Percentiles rank a stretch among this genome's conserved stretches.
These are phyloP conservation scores for Cardamine resedifolia DNA, from an alignment of 345 rosid species.

Conservation along the genomic window DNA sequence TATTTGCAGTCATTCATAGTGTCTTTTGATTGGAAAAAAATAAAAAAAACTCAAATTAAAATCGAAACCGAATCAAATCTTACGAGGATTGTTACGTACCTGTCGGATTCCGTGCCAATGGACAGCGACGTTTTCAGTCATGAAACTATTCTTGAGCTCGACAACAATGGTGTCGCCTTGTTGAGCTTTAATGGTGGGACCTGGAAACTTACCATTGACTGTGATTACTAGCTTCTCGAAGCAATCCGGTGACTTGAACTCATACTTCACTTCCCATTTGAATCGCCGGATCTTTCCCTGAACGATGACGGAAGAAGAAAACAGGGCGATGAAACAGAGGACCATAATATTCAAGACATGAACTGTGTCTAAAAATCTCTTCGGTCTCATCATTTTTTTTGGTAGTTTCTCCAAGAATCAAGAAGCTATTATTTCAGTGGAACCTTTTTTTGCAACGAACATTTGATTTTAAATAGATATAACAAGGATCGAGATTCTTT, in stretches of 20 bases:
- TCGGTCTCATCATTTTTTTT: slow-evolving; percentile 8
- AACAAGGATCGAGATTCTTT: slow-evolving; percentile 18
- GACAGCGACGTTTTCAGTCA: slow-evolving; percentile 59
- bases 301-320: slow-evolving; percentile 12
- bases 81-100: slow-evolving; percentile 12
- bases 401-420: not conserved
- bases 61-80: not conserved
- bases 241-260: slow-evolving; percentile 66
- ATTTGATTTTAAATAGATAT: not conserved
- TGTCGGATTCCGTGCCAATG: slow-evolving; percentile 91
- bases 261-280: slow-evolving; percentile 72
- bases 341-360: slow-evolving; percentile 5
- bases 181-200: slow-evolving; percentile 60
- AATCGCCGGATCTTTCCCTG: slow-evolving; percentile 46
- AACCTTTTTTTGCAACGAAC: not conserved
- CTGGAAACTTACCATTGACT: slow-evolving; percentile 62
- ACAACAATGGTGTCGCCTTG: slow-evolving; percentile 70
- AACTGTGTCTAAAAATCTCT: not conserved
- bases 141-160: slow-evolving; percentile 60
- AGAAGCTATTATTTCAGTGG: not conserved
- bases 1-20: not conserved
- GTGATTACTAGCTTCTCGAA: slow-evolving; percentile 59
- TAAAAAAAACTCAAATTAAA: not conserved
- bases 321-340: not conserved
- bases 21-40: not conserved